phyloP scores from a whole-genome alignment of 2,329 filamentous ascomycete genomes.

The Ophidiomyces ophidiicola region DNA sequence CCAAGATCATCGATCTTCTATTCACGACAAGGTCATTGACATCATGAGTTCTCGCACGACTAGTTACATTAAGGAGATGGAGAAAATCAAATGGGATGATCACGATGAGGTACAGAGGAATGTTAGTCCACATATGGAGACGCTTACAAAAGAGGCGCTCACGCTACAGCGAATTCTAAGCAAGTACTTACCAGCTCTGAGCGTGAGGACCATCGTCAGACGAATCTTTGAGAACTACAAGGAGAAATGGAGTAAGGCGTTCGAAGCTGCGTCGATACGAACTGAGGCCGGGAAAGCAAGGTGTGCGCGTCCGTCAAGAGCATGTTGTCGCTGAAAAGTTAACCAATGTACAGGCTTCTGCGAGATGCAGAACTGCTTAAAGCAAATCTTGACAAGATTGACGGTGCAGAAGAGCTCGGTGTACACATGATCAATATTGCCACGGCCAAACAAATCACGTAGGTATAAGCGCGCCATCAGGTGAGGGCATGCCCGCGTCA shows the following conservation, averaged over 20 bases:
- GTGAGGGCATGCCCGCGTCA: background rate
- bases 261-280: constrained; percentile 5
- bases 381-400: constrained; percentile 5
- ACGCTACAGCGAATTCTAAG: constrained; percentile 64
- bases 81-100: constrained; percentile 54
- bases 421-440: constrained; percentile 5
- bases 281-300: constrained; percentile 6
- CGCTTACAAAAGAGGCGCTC: constrained; percentile 62
- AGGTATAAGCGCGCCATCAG: background rate
- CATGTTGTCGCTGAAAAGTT: background rate
- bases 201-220: constrained; percentile 4
- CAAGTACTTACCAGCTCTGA: constrained; percentile 53
- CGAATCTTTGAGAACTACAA: constrained; percentile 4
- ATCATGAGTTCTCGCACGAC: constrained; percentile 38
- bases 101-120: constrained; percentile 21
- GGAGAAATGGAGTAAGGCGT: constrained; percentile 6
- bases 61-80: constrained; percentile 39
- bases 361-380: constrained; percentile 5
- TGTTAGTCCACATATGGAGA: constrained; percentile 62
- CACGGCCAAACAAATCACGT: constrained; percentile 3
- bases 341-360: constrained; percentile 4
- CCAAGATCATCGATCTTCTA: constrained; percentile 40
- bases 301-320: background rate
- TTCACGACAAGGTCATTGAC: constrained; percentile 43
- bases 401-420: constrained; percentile 4